Conservation (phyloP, 345 rosid species). For the Capsella bursapastoris region DNA sequence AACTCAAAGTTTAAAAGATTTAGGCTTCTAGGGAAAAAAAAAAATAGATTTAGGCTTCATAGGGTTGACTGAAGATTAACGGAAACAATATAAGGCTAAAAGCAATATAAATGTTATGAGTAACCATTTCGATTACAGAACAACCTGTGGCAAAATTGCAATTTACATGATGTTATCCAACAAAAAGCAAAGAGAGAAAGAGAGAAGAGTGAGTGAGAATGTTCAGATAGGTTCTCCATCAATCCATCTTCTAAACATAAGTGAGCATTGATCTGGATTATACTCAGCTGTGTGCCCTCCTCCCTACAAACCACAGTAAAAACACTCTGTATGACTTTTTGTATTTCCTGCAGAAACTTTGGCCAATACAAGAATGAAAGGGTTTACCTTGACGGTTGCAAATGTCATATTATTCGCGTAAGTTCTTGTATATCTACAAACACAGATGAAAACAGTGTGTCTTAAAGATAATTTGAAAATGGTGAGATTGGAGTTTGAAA, state of each 20-base stretch:
- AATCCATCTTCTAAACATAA: constrained; percentile 53
- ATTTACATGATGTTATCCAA: not conserved
- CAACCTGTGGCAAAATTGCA: not conserved
- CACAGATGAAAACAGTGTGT: not conserved
- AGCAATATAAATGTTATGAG: not conserved
- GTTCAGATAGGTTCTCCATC: constrained; percentile 36
- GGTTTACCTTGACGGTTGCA: constrained; percentile 68
- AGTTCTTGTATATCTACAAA: constrained; percentile 51
- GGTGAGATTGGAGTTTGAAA: constrained; percentile 10
- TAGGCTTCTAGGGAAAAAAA: too few species aligned
- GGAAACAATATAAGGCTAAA: not conserved
- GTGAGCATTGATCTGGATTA: constrained; percentile 55
- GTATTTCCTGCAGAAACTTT: not conserved
- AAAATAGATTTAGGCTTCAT: not conserved
- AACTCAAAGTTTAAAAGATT: not conserved
- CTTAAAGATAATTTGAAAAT: not conserved
- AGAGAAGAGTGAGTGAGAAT: constrained; percentile 6
- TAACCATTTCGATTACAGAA: not conserved
- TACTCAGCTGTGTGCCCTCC: constrained; percentile 72
- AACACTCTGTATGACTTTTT: not conserved
- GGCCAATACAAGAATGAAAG: not conserved
- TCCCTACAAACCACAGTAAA: constrained; percentile 49
- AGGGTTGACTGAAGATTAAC: not conserved
- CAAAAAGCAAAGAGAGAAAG: constrained; percentile 8
- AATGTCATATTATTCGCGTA: constrained; percentile 70